Base-by-base conservation (phyloP, 108 stramenopile species). In the Epithemia pelagica region DNA sequence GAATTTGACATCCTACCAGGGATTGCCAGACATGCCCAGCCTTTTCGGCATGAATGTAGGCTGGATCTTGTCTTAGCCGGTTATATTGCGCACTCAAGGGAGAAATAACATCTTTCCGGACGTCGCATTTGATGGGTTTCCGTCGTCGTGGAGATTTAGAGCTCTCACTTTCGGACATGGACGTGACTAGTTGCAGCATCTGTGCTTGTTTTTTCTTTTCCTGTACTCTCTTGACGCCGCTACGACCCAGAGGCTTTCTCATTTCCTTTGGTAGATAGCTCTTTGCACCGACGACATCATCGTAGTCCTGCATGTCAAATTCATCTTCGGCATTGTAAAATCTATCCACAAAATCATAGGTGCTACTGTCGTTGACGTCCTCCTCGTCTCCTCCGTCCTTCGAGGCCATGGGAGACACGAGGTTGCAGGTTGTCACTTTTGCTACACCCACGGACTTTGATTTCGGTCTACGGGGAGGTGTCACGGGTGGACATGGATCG, bases 1-100 rank as follows among this genome's bases (percentile, higher is more conserved):
- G 82, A 28, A 92, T 87, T 54, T 88, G 86, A 57, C 89, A 83
- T 24, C 88, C 83, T 1, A 87, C 84, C 10, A 92, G 65, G 24
- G 86, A 78, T 54, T 88, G 86, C 91, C 91, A 92, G 2, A 89
- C 62, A 22, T 68, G 58, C 22, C 91, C 91, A 21, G 88, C 84
- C 24, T 61, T 46, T 24, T 75, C 76, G 29, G 91, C 91, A 56
- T 92, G 91, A 1, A 18, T 18, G 66, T 62, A 84, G 1, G 58
- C 82, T 30, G 74, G 74, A 32, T 84, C 78, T 37, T 56, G 54
- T 2, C 10, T 22, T 2, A 66, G 54, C 19, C 10, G 23, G 26
- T 18, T 2, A 27, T 66, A 66, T 27, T 58, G 18, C 15, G 21
- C 21, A n/a, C 56, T 58, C 21, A 27, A 26, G 8, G 56, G 56